Evolutionary conservation across 2,329 filamentous ascomycete genomes (phyloP).

Genomic region (Periconia digitata): DNA sequence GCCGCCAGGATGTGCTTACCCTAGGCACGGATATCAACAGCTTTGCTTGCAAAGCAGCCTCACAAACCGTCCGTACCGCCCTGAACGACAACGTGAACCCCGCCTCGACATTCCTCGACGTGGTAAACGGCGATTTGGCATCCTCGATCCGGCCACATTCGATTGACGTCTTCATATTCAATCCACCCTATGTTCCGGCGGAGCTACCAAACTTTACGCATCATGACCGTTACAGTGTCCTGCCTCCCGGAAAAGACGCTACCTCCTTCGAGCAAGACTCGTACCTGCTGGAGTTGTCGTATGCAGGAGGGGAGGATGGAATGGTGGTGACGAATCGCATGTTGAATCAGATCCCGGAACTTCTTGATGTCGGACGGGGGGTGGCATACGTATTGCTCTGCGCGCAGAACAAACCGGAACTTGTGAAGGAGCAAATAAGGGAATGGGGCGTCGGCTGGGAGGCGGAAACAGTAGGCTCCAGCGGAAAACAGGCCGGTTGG

Average conservation of each 20-base stretch:
- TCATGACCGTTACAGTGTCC: slow-evolving; percentile 34
- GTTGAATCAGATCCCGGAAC: slow-evolving; percentile 65
- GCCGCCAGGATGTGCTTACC: slow-evolving; percentile 68
- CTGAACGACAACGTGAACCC: slow-evolving; percentile 32
- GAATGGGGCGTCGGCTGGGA: slow-evolving; percentile 66
- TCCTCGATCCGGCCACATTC: slow-evolving; percentile 58
- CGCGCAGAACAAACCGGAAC: slow-evolving; percentile 81
- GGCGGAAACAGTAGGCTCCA: slow-evolving; percentile 76
- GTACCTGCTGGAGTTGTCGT: slow-evolving; percentile 79
- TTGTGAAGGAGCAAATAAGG: slow-evolving; percentile 66
- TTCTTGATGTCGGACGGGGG: slow-evolving; percentile 65
- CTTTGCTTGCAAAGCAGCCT: slow-evolving; percentile 77
- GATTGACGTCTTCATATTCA: slow-evolving; percentile 90
- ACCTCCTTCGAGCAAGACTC: slow-evolving; percentile 74
- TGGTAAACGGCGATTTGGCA: slow-evolving; percentile 70
- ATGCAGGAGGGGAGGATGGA: slow-evolving; percentile 84
- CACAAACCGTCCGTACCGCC: slow-evolving; percentile 64
- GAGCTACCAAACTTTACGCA: slow-evolving; percentile 63
- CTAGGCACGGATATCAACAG: slow-evolving; percentile 82
- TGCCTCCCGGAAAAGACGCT: slow-evolving; percentile 22
- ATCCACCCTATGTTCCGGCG: slow-evolving; percentile 95
- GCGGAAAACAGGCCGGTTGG: slow-evolving; percentile 88
- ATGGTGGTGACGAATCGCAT: slow-evolving; percentile 92
- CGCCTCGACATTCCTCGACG: slow-evolving; percentile 60
- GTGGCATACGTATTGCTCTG: slow-evolving; percentile 90